phyloP scores from a whole-genome alignment of 208 protist genomes.

The Wallacemonas sp. region DNA sequence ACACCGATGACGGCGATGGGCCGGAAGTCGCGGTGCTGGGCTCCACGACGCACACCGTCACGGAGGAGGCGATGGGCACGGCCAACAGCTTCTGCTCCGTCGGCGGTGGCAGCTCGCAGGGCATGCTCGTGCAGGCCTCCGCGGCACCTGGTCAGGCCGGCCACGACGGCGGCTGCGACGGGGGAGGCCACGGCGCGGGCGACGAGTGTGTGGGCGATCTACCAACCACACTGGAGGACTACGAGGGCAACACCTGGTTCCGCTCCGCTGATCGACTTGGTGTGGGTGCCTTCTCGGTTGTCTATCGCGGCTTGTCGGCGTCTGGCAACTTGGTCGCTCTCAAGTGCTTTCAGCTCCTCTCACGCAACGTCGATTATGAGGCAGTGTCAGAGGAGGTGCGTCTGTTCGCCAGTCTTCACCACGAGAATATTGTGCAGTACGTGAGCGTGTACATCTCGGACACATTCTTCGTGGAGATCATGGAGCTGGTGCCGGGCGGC shows the following conservation, averaged over 20 bases:
- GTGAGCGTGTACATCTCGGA: constrained; percentile 54
- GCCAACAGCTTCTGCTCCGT: constrained; percentile 9
- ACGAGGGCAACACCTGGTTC: constrained; percentile 58
- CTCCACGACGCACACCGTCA: constrained; percentile 5
- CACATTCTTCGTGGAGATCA: constrained; percentile 66
- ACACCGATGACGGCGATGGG: constrained; percentile 14
- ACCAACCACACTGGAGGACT: constrained; percentile 57
- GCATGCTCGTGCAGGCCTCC: constrained; percentile 6
- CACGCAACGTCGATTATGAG: constrained; percentile 48
- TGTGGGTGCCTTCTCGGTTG: constrained; percentile 53
- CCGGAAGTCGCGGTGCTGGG: neutral
- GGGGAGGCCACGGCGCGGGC: constrained; percentile 8
- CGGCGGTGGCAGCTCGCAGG: neutral
- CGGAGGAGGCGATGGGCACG: neutral
- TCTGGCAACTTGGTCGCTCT: constrained; percentile 67
- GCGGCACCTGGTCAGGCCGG: neutral
- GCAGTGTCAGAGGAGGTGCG: constrained; percentile 63
- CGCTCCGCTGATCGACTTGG: constrained; percentile 54
- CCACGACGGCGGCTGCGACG: neutral
- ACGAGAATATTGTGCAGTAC: constrained; percentile 87
- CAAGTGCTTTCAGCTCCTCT: constrained; percentile 67
- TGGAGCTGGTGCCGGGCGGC: constrained; percentile 85
- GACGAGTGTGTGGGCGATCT: constrained; percentile 30
- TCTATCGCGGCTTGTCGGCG: constrained; percentile 66
- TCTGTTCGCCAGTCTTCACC: constrained; percentile 56